Base-by-base conservation (phyloP, 2,329 filamentous ascomycete genomes). In the Stagonosporopsis cucurbitacearum region DNA sequence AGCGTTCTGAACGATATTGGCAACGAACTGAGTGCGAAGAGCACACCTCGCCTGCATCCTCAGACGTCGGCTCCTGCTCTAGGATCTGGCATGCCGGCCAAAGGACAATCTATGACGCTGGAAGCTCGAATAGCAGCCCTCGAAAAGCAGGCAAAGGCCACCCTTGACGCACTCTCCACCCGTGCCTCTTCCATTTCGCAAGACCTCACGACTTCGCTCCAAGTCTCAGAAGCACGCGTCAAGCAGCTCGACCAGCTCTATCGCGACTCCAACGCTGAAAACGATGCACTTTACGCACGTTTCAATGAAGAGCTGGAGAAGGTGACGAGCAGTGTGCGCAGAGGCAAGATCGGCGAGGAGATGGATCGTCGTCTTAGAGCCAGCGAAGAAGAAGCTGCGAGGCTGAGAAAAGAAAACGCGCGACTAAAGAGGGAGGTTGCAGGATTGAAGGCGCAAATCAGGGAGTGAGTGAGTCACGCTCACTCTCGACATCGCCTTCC, bases 291-390 rank as follows among this genome's bases (percentile, higher is more conserved):
- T 51, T 97, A 97, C 75, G 90, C 94, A 63, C 88, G 88, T 58
- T 96, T 97, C 80, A 96, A 97, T 68, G 85, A 87, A n/a, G 94
- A 97, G 77, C 79, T 98, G 43, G 89, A 86, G 65, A 92, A 90
- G 79, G 90, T 97, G 57, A 89, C 86, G 73, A 90, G 88, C 36
- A 69, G 66, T 36, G 82, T 95, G 43, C 86, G 86, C 63, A 85
- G 86, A 4, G 88, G 89, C 44, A 89, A 91, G 37, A 91, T 91
- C 11, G 90, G 91, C 66, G 90, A 92, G 66, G 91, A 94, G 66
- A 77, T 96, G 57, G 83, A 92, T 69, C 78, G 78, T 32, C 86
- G 87, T 70, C 74, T 96, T 57, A 88, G 85, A 64, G 90, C 92
- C 62, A 83, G 86, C 47, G 83, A 89, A 63, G 92, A 96, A 58